phyloP scores from a whole-genome alignment of 768 basidiomycete genomes.

The Boletellus sp. region DNA sequence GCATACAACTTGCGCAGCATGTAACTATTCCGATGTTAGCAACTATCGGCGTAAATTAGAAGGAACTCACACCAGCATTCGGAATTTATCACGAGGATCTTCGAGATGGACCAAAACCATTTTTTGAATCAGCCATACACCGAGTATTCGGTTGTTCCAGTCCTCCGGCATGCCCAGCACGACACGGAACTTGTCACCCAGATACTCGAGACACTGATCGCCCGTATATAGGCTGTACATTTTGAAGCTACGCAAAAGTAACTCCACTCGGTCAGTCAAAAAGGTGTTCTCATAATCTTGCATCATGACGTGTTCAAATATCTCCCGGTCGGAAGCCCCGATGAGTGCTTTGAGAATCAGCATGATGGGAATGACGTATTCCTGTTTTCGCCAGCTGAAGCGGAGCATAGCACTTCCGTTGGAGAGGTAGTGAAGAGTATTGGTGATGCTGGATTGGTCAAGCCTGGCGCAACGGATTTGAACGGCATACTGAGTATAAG shows the following conservation, averaged over 20 bases:
- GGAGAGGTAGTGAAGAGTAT: constrained; percentile 95
- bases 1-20: constrained; percentile 96
- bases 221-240: constrained; percentile 84
- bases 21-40: constrained; percentile 54
- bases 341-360: constrained; percentile 92
- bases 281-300: constrained; percentile 97
- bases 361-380: constrained; percentile 98
- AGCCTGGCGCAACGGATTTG: constrained; percentile 93
- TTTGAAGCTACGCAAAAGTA: constrained; percentile 93
- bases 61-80: constrained; percentile 73
- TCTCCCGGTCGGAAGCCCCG: constrained; percentile 89
- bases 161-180: constrained; percentile 90
- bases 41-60: neutral
- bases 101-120: constrained; percentile 88
- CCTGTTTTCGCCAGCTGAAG: constrained; percentile 96
- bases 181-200: constrained; percentile 95
- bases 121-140: constrained; percentile 78
- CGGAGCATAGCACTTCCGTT: constrained; percentile 96
- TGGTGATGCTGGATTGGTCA: constrained; percentile 91
- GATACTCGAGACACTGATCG: constrained; percentile 87
- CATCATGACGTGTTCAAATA: constrained; percentile 96
- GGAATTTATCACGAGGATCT: constrained; percentile 87
- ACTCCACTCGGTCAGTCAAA: constrained; percentile 93
- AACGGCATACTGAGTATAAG: constrained; percentile 91
- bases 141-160: constrained; percentile 80